Percentiles rank a stretch among this genome's conserved stretches.
Evolutionary conservation across 192 early-diverging fungal species (phyloP).

Genomic region (Blastocladiella britannica): DNA sequence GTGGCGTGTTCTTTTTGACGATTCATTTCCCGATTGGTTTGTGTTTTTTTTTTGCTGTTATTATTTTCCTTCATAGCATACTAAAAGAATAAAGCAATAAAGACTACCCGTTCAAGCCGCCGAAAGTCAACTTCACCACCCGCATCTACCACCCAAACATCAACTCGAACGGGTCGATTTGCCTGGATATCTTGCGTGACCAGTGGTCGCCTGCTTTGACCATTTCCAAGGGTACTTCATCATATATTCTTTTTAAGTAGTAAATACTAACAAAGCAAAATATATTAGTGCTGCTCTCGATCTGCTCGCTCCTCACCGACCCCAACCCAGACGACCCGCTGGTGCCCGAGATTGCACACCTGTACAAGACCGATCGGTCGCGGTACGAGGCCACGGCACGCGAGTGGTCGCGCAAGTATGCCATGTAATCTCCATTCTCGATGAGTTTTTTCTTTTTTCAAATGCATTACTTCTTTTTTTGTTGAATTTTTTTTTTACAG

Average conservation of each 20-base stretch:
- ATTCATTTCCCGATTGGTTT: slow-evolving; percentile 97
- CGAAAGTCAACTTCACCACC: slow-evolving; percentile 85
- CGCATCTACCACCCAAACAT: slow-evolving; percentile 98
- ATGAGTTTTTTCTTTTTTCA: background rate
- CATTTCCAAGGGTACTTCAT: slow-evolving; percentile 65
- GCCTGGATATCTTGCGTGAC: slow-evolving; percentile 92
- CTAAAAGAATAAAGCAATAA: no score
- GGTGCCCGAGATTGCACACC: slow-evolving; percentile 92
- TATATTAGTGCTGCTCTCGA: slow-evolving; percentile 70
- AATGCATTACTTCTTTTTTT: background rate
- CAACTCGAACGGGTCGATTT: slow-evolving; percentile 94
- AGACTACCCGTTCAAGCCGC: slow-evolving; percentile 97
- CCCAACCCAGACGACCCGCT: slow-evolving; percentile 96
- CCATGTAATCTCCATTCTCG: slow-evolving; percentile 16
- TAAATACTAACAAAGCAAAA: slow-evolving; percentile 1
- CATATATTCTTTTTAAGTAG: slow-evolving; percentile 4
- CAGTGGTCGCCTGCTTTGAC: slow-evolving; percentile 98
- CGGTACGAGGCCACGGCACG: slow-evolving; percentile 73
- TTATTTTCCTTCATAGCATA: no score
- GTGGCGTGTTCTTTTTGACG: slow-evolving; percentile 90
- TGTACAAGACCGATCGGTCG: slow-evolving; percentile 84
- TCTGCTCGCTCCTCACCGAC: slow-evolving; percentile 95
- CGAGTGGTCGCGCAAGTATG: slow-evolving; percentile 90
- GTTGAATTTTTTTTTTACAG: no score
- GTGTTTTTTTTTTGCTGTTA: no score